Conservation (phyloP, 2,329 filamentous ascomycete genomes). For the Trichophyton benhamiae region DNA sequence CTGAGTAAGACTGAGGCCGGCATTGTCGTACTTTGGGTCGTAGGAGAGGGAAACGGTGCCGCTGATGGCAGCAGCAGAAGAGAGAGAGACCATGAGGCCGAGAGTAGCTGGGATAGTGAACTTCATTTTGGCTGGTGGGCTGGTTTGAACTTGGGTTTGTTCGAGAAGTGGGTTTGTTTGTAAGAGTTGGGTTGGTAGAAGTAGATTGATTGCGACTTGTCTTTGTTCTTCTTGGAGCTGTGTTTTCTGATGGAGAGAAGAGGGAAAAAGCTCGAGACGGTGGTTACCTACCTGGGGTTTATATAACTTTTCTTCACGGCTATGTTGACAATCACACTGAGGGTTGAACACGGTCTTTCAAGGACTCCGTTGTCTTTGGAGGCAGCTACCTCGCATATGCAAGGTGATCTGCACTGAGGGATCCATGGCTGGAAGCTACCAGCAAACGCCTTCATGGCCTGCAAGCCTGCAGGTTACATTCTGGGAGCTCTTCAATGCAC, state of each 20-base stretch:
- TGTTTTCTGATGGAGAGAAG: not conserved
- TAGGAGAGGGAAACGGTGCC: conserved; percentile 48
- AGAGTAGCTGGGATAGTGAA: conserved; percentile 15
- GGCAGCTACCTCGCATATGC: not conserved
- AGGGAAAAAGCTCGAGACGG: not conserved
- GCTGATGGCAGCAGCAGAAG: conserved; percentile 13
- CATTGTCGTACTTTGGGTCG: conserved; percentile 58
- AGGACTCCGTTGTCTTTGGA: not conserved
- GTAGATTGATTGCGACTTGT: not conserved
- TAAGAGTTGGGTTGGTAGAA: not conserved
- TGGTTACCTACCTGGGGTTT: not conserved
- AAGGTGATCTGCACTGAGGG: not conserved
- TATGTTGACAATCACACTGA: not conserved
- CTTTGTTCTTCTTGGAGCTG: not conserved
- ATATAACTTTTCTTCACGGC: not conserved
- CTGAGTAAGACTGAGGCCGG: conserved; percentile 40
- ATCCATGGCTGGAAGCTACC: not conserved
- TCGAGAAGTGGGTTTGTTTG: not conserved
- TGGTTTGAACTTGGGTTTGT: not conserved
- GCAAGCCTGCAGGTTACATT: not conserved
- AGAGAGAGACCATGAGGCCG: conserved; percentile 16
- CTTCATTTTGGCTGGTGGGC: conserved; percentile 10
- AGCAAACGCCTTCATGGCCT: not conserved
- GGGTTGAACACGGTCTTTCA: not conserved
- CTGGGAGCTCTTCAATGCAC: not conserved